Percentiles rank a stretch among this genome's conserved stretches.
Evolutionary conservation across 768 basidiomycete species (phyloP).

Genomic region (Kwoniella dendrophila): DNA sequence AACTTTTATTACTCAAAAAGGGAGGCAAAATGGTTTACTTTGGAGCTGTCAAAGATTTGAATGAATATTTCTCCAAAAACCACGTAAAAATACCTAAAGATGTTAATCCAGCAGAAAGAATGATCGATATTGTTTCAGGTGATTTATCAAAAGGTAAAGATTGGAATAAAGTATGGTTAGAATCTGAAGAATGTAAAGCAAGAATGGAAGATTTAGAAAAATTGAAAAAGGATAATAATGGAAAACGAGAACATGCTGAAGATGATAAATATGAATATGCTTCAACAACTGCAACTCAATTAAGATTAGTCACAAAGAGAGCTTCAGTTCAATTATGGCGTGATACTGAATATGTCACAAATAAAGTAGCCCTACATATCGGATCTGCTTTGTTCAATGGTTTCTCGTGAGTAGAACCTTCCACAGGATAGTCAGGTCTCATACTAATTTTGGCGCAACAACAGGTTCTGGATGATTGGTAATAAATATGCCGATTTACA

Average conservation of each 20-base stretch:
- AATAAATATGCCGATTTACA: constrained; percentile 33
- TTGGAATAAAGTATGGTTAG: constrained; percentile 79
- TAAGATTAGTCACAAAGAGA: constrained; percentile 44
- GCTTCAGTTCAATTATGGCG: constrained; percentile 63
- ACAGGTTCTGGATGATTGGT: constrained; percentile 48
- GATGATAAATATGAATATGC: constrained; percentile 55
- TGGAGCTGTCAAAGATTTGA: constrained; percentile 36
- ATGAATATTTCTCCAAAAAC: constrained; percentile 68
- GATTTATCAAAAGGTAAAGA: constrained; percentile 69
- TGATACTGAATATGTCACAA: constrained; percentile 56
- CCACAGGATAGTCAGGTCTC: too few species aligned
- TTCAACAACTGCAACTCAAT: constrained; percentile 68
- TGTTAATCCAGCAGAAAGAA: constrained; percentile 74
- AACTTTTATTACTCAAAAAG: constrained; percentile 69
- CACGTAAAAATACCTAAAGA: constrained; percentile 65
- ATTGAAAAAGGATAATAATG: constrained; percentile 59
- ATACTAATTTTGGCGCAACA: too few species aligned
- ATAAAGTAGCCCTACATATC: constrained; percentile 46
- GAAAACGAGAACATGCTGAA: constrained; percentile 55
- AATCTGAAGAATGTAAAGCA: constrained; percentile 63
- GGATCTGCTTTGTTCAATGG: constrained; percentile 33
- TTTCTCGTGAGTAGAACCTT: constrained; percentile 25
- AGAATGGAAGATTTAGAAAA: constrained; percentile 58
- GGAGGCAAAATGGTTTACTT: constrained; percentile 64
- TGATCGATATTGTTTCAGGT: constrained; percentile 64